A percentile compares a stretch with the other conserved stretches of the same genome.
phyloP scores from a whole-genome alignment of 2,329 filamentous ascomycete genomes.

The Apiospora pterosperma region DNA sequence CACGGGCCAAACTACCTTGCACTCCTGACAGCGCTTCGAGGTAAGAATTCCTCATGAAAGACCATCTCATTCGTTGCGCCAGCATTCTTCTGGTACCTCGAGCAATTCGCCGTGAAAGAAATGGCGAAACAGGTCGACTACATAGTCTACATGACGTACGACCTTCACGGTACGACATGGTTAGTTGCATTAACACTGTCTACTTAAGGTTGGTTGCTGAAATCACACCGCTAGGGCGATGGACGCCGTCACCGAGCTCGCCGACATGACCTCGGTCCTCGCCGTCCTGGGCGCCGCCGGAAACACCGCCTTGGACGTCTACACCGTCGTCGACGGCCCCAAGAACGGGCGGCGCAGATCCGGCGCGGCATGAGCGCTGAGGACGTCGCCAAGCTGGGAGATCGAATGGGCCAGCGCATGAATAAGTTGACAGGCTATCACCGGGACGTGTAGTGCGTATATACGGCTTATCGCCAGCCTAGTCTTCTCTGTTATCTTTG shows the following conservation, averaged over 20 bases:
- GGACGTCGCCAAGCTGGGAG: background rate
- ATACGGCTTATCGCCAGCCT: too few relatives aligned
- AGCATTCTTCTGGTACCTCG: conserved; percentile 31
- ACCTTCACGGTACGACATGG: conserved; percentile 24
- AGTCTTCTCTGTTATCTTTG: too few relatives aligned
- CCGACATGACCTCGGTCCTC: background rate
- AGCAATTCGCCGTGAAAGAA: conserved; percentile 18
- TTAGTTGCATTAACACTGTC: conserved; percentile 31
- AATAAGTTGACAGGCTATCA: background rate
- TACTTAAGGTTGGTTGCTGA: conserved; percentile 23
- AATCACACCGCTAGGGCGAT: background rate
- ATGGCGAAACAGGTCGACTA: conserved; percentile 18
- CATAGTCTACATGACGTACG: conserved; percentile 16
- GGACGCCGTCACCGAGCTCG: background rate
- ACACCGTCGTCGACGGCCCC: background rate
- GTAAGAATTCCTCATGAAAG: conserved; percentile 19
- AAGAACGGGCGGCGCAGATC: background rate
- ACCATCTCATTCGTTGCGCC: conserved; percentile 21
- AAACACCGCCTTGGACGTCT: background rate
- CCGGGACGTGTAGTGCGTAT: background rate
- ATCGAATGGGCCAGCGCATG: background rate
- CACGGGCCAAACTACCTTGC: conserved; percentile 31
- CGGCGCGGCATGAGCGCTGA: background rate
- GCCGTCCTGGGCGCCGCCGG: background rate
- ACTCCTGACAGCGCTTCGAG: conserved; percentile 25